Evolutionary conservation across 306 rosid genomes (phyloP).

Genomic region (Begonia loranthoides): DNA sequence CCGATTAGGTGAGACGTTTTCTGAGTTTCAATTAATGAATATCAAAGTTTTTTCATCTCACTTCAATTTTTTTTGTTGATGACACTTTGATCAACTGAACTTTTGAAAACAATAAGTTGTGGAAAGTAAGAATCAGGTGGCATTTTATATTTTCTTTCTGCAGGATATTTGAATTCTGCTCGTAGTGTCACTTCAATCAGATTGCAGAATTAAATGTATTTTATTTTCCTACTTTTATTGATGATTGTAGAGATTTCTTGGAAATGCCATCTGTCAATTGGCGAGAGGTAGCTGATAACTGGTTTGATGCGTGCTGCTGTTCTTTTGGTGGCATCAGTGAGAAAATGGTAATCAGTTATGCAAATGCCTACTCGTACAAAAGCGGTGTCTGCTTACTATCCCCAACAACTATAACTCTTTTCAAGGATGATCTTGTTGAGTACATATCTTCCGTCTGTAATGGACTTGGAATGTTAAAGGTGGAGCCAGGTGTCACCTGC

Average conservation of each 20-base stretch:
- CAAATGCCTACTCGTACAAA: conserved; percentile 35
- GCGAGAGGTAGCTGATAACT: conserved; percentile 94
- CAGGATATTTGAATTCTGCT: conserved; percentile 2
- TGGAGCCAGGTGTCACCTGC: conserved; percentile 12
- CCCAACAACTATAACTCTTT: conserved; percentile 45
- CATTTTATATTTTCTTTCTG: not conserved
- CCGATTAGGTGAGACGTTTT: conserved; percentile 40
- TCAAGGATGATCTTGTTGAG: conserved; percentile 64
- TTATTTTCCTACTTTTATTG: not conserved
- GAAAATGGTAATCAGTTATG: conserved; percentile 65
- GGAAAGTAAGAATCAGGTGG: too few species aligned
- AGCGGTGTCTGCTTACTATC: conserved; percentile 59
- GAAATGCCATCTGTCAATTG: conserved; percentile 93
- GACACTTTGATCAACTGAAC: too few species aligned
- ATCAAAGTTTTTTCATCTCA: not conserved
- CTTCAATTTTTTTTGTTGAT: not conserved
- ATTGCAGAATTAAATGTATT: not conserved
- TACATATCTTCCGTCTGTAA: conserved; percentile 20
- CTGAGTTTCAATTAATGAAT: not conserved
- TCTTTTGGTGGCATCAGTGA: conserved; percentile 89
- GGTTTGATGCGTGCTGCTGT: conserved; percentile 93
- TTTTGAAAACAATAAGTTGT: too few species aligned
- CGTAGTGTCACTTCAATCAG: not conserved
- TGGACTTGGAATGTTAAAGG: conserved; percentile 14
- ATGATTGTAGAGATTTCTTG: conserved; percentile 44